phyloP scores from a whole-genome alignment of 2,329 filamentous ascomycete species.

The Aspergillus quadrilineatus region DNA sequence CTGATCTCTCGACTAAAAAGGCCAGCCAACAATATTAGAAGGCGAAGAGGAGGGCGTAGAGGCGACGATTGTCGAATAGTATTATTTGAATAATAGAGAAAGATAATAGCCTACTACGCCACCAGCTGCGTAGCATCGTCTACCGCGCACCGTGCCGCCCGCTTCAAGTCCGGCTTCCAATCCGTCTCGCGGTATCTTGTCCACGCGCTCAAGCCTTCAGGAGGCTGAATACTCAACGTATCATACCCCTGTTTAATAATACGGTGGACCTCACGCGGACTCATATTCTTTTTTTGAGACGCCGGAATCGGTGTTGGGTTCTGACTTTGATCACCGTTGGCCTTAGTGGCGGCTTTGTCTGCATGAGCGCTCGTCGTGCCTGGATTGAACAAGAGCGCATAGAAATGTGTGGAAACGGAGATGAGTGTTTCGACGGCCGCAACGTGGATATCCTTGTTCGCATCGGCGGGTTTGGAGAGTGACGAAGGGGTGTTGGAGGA shows the following conservation, averaged over 20 bases:
- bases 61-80: background rate
- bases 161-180: conserved; percentile 80
- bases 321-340: conserved; percentile 19
- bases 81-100: background rate
- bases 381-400: conserved; percentile 64
- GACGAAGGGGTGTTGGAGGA: conserved; percentile 8
- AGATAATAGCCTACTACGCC: conserved; percentile 19
- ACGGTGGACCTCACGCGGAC: conserved; percentile 77
- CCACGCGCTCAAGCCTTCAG: conserved; percentile 83
- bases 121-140: conserved; percentile 60
- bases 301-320: conserved; percentile 31
- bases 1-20: background rate
- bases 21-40: background rate
- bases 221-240: conserved; percentile 85
- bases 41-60: too few relatives aligned
- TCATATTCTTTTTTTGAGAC: conserved; percentile 64
- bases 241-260: conserved; percentile 97
- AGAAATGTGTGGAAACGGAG: conserved; percentile 77
- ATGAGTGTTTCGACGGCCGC: conserved; percentile 83
- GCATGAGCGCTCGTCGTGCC: conserved; percentile 45
- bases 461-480: conserved; percentile 20
- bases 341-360: conserved; percentile 2
- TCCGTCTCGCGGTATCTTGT: conserved; percentile 84
- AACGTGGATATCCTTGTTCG: conserved; percentile 38
- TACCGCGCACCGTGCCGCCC: conserved; percentile 77